Percentiles rank a stretch among this genome's conserved stretches.
Conservation (phyloP, 805 yeast genomes). For the Sugiyamaella chiloensis region DNA sequence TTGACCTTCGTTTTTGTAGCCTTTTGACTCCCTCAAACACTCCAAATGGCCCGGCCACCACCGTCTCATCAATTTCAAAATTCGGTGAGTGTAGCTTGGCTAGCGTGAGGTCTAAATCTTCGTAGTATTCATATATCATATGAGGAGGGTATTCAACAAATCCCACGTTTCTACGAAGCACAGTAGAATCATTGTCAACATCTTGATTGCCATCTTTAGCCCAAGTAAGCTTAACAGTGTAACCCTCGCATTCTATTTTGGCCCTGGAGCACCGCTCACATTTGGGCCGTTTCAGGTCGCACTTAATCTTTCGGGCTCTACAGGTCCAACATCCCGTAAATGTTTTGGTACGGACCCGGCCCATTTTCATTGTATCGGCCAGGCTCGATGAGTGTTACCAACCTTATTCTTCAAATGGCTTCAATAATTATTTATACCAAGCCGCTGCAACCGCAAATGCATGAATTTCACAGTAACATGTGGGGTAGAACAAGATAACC, state of each 20-base stretch:
- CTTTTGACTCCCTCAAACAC: constrained; percentile 55
- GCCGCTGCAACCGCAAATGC: too few species aligned
- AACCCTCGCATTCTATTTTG: constrained; percentile 73
- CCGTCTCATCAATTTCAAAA: constrained; percentile 45
- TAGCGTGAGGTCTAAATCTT: constrained; percentile 75
- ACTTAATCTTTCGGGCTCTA: constrained; percentile 71
- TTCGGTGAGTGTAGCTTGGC: constrained; percentile 49
- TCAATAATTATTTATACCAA: too few species aligned
- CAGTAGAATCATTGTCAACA: constrained; percentile 46
- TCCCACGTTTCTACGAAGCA: constrained; percentile 49
- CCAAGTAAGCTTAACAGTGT: constrained; percentile 80
- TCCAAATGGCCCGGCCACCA: constrained; percentile 75
- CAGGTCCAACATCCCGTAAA: constrained; percentile 91
- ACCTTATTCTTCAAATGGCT: too few species aligned
- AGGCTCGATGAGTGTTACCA: background rate
- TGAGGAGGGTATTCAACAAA: constrained; percentile 68
- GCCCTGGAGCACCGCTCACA: constrained; percentile 71
- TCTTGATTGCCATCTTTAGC: constrained; percentile 31
- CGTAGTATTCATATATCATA: constrained; percentile 62
- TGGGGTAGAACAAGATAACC: too few species aligned
- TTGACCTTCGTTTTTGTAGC: background rate
- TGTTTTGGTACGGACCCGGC: constrained; percentile 52
- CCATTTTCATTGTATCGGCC: background rate
- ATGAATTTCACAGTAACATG: too few species aligned
- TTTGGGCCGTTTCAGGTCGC: constrained; percentile 68